These are phyloP conservation scores for Thymus mandschuricus DNA, from an alignment of 257 asterid genomes.

Conservation along the genomic window DNA sequence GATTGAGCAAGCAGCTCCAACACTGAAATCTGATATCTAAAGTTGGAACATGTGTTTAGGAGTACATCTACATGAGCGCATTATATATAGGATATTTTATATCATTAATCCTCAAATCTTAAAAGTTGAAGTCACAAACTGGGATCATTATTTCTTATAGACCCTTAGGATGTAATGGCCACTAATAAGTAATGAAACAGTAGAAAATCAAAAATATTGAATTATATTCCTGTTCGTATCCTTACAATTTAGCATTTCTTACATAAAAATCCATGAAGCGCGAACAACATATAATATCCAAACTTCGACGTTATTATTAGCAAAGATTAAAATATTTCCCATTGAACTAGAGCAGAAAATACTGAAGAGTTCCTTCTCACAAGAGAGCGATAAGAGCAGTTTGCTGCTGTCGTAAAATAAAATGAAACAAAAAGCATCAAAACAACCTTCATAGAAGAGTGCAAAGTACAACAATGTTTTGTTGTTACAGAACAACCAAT, in stretches of 20 bases:
- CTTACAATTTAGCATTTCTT: background rate
- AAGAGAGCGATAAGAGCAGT: too few relatives aligned
- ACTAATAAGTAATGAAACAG: background rate
- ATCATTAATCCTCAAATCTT: background rate
- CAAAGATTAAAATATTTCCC: background rate
- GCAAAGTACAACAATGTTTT: background rate
- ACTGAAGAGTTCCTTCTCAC: background rate
- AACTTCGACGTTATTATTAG: background rate
- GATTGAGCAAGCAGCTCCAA: conserved; percentile 81
- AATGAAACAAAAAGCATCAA: too few relatives aligned
- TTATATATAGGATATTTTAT: background rate
- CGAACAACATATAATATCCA: background rate
- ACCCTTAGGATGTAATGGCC: conserved; percentile 8
- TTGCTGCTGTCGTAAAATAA: too few relatives aligned
- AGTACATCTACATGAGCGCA: conserved; percentile 27
- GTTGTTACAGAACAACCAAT: conserved; percentile 2
- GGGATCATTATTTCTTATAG: background rate
- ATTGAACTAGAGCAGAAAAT: background rate
- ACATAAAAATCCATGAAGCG: conserved; percentile 8
- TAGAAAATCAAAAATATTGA: background rate
- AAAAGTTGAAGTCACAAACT: conserved; percentile 4
- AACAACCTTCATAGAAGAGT: background rate
- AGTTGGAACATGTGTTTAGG: conserved; percentile 27
- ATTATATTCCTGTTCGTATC: background rate
- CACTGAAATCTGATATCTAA: conserved; percentile 81